These are phyloP conservation scores for Solanum gracilifrons DNA, from an alignment of 257 asterid species.

Conservation along the genomic window DNA sequence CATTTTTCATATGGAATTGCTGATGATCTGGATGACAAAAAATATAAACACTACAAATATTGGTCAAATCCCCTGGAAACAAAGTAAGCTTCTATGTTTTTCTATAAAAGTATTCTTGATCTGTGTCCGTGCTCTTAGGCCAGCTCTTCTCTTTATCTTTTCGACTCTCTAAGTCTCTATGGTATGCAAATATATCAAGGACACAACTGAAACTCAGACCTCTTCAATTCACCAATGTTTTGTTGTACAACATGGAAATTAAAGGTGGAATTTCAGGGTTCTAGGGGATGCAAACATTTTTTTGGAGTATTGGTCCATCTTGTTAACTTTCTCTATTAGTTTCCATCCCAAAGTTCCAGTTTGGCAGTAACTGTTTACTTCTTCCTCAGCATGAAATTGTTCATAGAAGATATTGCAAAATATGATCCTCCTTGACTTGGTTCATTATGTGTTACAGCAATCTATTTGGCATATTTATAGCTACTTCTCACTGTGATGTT, in stretches of 20 bases:
- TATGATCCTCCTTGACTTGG: background rate
- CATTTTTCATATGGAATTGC: slow-evolving; percentile 80
- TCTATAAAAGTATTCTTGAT: background rate
- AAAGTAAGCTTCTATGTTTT: slow-evolving; percentile 29
- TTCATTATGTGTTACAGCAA: background rate
- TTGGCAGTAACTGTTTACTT: background rate
- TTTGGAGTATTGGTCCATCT: background rate
- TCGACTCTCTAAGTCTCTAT: too few species aligned
- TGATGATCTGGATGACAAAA: slow-evolving; percentile 44
- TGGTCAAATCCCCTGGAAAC: slow-evolving; percentile 94
- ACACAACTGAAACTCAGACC: background rate
- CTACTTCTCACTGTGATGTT: background rate
- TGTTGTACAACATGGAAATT: background rate
- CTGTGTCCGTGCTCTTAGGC: background rate
- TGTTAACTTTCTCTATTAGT: background rate
- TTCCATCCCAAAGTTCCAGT: background rate
- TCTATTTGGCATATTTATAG: background rate
- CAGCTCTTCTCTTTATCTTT: background rate
- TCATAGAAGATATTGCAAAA: background rate
- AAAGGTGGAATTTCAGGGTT: background rate
- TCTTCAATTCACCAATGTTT: background rate
- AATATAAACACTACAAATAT: slow-evolving; percentile 60
- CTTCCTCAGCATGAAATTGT: background rate
- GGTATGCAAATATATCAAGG: too few species aligned
- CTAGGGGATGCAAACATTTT: background rate